phyloP scores from a whole-genome alignment of 495 filamentous ascomycete species.

The Xanthoparmelia taractica region DNA sequence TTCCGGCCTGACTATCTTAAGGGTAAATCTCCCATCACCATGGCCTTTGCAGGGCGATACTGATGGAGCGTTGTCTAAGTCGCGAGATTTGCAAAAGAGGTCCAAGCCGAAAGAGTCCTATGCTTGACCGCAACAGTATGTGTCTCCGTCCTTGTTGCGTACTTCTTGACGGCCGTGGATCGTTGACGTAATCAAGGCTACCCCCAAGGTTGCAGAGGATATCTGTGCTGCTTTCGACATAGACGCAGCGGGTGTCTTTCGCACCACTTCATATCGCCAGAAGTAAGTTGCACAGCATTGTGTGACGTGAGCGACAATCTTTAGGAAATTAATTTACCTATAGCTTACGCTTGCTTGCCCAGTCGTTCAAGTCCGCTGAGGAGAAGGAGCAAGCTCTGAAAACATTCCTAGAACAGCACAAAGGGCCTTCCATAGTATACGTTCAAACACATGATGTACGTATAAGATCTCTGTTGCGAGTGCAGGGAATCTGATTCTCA shows the following conservation, averaged over 20 bases:
- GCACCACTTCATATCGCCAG: constrained; percentile 48
- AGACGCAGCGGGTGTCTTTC: constrained; percentile 41
- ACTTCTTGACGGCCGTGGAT: no score
- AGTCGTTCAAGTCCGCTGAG: constrained; percentile 33
- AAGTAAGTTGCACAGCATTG: constrained; percentile 29
- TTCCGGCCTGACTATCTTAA: constrained; percentile 53
- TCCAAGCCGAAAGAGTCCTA: constrained; percentile 48
- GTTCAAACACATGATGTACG: constrained; percentile 39
- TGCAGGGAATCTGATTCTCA: not conserved
- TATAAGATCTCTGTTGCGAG: not conserved
- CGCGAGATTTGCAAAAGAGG: constrained; percentile 49
- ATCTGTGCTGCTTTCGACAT: constrained; percentile 47
- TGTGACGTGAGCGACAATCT: constrained; percentile 8
- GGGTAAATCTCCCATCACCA: constrained; percentile 5
- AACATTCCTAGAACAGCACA: constrained; percentile 40
- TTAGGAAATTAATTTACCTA: not conserved
- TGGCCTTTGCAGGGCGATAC: not conserved
- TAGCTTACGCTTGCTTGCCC: constrained; percentile 40
- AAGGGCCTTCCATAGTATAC: constrained; percentile 50
- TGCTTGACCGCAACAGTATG: constrained; percentile 49
- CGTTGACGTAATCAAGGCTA: constrained; percentile 32
- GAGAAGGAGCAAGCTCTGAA: constrained; percentile 41
- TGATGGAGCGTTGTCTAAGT: constrained; percentile 29
- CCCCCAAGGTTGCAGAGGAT: constrained; percentile 46
- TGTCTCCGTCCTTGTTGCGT: not conserved